Conservation (phyloP, 768 basidiomycete species). For the Candolleomyces aberdarensis region DNA sequence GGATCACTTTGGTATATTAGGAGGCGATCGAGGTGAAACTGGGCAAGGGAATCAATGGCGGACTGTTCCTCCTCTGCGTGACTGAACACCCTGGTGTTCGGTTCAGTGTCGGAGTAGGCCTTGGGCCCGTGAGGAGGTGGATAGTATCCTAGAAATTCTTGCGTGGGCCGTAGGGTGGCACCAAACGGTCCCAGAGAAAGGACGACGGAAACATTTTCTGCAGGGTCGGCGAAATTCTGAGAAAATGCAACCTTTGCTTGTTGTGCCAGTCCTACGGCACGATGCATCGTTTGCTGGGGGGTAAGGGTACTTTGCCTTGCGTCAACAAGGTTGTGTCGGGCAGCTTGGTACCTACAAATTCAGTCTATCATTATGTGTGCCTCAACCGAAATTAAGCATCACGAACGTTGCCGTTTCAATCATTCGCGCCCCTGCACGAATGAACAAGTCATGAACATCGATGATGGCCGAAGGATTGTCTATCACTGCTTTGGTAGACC, state of each 20-base stretch:
- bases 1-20: conserved; percentile 46
- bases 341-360: conserved; percentile 60
- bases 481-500: conserved; percentile 65
- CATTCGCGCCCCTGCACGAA: conserved; percentile 62
- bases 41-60: conserved; percentile 50
- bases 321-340: conserved; percentile 47
- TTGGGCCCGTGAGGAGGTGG: conserved; percentile 73
- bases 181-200: conserved; percentile 78
- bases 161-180: conserved; percentile 58
- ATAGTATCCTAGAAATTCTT: conserved; percentile 74
- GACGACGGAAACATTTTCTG: conserved; percentile 16
- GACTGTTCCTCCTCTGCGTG: conserved; percentile 25
- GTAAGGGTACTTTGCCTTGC: conserved; percentile 46
- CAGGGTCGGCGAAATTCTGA: conserved; percentile 5
- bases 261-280: conserved; percentile 48
- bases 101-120: conserved; percentile 28
- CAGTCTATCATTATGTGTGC: not conserved
- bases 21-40: conserved; percentile 65
- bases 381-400: not conserved
- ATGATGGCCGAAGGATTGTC: conserved; percentile 52
- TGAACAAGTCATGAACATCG: conserved; percentile 59
- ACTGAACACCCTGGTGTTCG: conserved; percentile 44
- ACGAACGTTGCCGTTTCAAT: conserved; percentile 68
- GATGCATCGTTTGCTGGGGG: conserved; percentile 48
- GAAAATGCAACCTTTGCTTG: conserved; percentile 33